Conservation (phyloP, 805 yeast species). For the Komagataella mondaviorum region DNA sequence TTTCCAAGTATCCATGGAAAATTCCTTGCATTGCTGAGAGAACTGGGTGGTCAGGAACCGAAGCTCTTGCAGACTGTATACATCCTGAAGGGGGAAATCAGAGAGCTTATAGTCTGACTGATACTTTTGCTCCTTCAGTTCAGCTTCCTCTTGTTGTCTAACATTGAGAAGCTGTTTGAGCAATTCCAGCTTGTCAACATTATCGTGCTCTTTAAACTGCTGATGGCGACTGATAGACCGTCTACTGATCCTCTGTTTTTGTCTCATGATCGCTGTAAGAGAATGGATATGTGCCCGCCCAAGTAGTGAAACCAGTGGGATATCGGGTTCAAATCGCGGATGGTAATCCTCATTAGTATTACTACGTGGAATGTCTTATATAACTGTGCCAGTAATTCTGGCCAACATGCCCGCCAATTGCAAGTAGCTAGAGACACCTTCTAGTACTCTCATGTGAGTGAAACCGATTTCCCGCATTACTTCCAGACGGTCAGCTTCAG, state of each 20-base stretch:
- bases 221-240: constrained; percentile 8
- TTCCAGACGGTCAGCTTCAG: constrained; percentile 59
- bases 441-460: constrained; percentile 83
- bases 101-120: not conserved
- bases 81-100: not conserved
- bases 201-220: not conserved
- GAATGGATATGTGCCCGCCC: not conserved
- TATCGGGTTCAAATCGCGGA: not conserved
- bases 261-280: not conserved
- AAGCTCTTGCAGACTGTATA: constrained; percentile 11
- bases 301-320: not conserved
- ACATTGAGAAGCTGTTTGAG: not conserved
- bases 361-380: not conserved
- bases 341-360: not conserved
- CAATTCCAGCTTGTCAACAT: not conserved
- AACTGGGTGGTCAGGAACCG: constrained; percentile 9
- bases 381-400: constrained; percentile 18
- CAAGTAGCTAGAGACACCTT: constrained; percentile 81
- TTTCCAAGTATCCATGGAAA: constrained; percentile 4
- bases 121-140: not conserved
- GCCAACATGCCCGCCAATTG: constrained; percentile 81
- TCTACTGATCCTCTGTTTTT: constrained; percentile 5
- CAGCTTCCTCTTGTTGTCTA: not conserved
- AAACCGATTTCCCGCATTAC: constrained; percentile 80
- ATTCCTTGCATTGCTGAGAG: constrained; percentile 2